phyloP scores from a whole-genome alignment of 345 rosid species.

The Gossypium rotundifolium region DNA sequence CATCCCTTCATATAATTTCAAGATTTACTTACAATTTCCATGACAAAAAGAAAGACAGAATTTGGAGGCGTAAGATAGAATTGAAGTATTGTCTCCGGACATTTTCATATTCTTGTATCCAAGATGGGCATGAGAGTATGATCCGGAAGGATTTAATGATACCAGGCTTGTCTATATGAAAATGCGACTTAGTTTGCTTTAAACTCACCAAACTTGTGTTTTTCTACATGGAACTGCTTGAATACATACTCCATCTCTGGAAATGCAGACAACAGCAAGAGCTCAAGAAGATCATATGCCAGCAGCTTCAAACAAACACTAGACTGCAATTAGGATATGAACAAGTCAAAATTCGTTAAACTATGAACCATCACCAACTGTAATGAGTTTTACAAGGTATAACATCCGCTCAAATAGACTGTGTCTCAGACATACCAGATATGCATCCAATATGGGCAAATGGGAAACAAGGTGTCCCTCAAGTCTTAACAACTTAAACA shows the following conservation, averaged over 20 bases:
- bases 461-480: too few relatives aligned
- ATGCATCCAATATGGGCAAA: too few relatives aligned
- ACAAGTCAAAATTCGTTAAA: not conserved
- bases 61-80: too few relatives aligned
- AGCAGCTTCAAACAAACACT: constrained; percentile 71
- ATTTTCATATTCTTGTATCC: too few relatives aligned
- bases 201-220: constrained; percentile 65
- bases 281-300: constrained; percentile 71
- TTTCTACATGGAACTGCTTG: constrained; percentile 63
- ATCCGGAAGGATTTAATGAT: too few relatives aligned
- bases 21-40: constrained; percentile 29
- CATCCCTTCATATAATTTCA: constrained; percentile 6
- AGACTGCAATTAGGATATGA: constrained; percentile 46
- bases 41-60: constrained; percentile 4
- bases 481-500: not conserved
- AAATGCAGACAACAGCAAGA: constrained; percentile 54
- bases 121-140: too few relatives aligned
- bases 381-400: too few relatives aligned
- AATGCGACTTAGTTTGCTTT: constrained; percentile 22
- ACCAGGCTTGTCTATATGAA: not conserved
- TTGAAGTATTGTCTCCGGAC: too few relatives aligned
- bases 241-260: constrained; percentile 67
- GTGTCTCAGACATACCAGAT: too few relatives aligned
- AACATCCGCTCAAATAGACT: too few relatives aligned
- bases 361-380: not conserved